Conservation (phyloP, 805 yeast species). For the Sugiyamaella qingdaonensis region DNA sequence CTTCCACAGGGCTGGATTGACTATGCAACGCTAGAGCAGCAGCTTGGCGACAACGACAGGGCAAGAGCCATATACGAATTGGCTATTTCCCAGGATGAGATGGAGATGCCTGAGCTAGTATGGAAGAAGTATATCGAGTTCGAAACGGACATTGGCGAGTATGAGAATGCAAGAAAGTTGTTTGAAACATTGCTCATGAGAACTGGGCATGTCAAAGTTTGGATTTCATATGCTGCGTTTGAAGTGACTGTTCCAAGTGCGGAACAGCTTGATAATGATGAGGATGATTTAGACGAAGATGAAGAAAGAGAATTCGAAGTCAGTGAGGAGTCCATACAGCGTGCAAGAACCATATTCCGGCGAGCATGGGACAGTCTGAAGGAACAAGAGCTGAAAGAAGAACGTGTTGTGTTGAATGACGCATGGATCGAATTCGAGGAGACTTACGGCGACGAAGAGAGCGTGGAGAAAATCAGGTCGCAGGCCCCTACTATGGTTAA, state of each 20-base stretch:
- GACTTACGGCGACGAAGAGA: slow-evolving; percentile 49
- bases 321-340: slow-evolving; percentile 45
- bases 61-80: slow-evolving; percentile 59
- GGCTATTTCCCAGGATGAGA: slow-evolving; percentile 37
- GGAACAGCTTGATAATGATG: slow-evolving; percentile 32
- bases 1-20: slow-evolving; percentile 50
- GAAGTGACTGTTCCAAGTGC: slow-evolving; percentile 58
- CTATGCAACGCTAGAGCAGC: slow-evolving; percentile 65
- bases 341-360: slow-evolving; percentile 54
- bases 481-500: slow-evolving; percentile 55
- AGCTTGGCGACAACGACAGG: slow-evolving; percentile 64
- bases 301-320: slow-evolving; percentile 47
- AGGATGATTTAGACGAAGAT: slow-evolving; percentile 40
- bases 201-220: slow-evolving; percentile 38
- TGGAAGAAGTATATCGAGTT: slow-evolving; percentile 50
- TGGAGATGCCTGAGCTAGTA: slow-evolving; percentile 27
- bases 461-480: slow-evolving; percentile 35
- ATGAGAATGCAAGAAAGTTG: slow-evolving; percentile 49
- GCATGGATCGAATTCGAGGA: slow-evolving; percentile 63
- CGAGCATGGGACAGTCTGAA: slow-evolving; percentile 48
- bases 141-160: slow-evolving; percentile 58
- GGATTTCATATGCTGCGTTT: slow-evolving; percentile 68
- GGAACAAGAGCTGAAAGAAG: slow-evolving; percentile 34
- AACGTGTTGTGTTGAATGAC: slow-evolving; percentile 52
- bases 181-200: slow-evolving; percentile 40